phyloP scores from a whole-genome alignment of 1,284 basidiomycete genomes.

The Melanopsichium pennsylvanicum region DNA sequence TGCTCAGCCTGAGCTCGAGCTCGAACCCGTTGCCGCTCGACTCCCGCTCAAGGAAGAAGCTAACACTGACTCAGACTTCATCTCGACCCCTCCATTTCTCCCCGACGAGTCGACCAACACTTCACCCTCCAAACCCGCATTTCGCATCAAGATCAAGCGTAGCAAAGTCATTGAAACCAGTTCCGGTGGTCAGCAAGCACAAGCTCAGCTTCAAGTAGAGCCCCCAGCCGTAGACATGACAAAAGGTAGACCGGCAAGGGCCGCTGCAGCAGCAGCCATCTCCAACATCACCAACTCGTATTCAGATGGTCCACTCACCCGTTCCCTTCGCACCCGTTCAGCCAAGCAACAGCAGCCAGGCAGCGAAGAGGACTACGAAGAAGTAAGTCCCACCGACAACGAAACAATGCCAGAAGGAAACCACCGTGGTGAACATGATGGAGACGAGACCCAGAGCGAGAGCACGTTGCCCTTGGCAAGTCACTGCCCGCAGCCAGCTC shows the following conservation, averaged over 20 bases:
- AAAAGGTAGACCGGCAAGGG: conserved; percentile 9
- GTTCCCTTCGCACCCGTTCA: conserved; percentile 11
- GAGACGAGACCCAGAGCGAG: no score
- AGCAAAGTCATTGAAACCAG: conserved; percentile 15
- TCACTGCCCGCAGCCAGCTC: no score
- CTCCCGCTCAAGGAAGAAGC: conserved; percentile 2
- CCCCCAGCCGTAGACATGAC: conserved; percentile 16
- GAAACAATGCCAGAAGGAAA: no score
- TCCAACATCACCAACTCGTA: conserved; percentile 15
- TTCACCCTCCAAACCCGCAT: conserved; percentile 17
- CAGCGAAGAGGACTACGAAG: conserved; percentile 39
- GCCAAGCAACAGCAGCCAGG: conserved; percentile 28
- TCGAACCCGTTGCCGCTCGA: no score
- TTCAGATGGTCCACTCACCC: conserved; percentile 4
- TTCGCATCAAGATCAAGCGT: conserved; percentile 28
- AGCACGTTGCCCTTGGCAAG: no score
- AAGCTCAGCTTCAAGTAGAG: conserved; percentile 35
- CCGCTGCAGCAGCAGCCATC: conserved; percentile 20
- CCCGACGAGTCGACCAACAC: conserved; percentile 1
- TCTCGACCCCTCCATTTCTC: conserved; percentile 15
- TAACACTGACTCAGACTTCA: conserved; percentile 5
- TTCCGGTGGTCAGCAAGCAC: conserved; percentile 26
- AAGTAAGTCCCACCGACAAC: conserved; percentile 32
- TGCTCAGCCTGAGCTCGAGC: background rate
- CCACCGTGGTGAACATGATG: no score